Evolutionary conservation across 805 yeast species (phyloP), one percentile per base, ranked within the genome.

Genomic region (Candida michaelii): DNA sequence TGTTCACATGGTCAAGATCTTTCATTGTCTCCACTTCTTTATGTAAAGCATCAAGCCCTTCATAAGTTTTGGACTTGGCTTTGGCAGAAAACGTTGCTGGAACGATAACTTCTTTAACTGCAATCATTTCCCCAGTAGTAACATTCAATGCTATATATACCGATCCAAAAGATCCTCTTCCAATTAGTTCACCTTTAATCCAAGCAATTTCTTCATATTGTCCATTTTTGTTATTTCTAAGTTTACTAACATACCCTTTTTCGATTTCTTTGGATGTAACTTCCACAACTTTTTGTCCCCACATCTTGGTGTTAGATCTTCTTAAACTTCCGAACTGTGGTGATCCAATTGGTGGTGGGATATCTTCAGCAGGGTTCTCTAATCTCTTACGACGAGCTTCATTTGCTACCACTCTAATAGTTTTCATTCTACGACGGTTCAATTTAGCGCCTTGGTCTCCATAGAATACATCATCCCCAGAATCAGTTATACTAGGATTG

Each of bases 41-140:
- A 52, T 82, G 82, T 36, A 93, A 69, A 0, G 97, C 95, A 40
- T 84, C 93, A 34, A 89, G 76, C 1, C 84, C 86, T 43, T 80
- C 89, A 19, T 67, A 62, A 2, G 73, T 66, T 39, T 76, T 74
- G 17, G 72, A 68, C 11, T 37, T 36, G n/a, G 44, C 42, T 11
- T 35, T 36, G n/a, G 46, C 43, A 5, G 48, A 48, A 15, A 46
- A 48, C 12, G 53, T 53, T 9, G 54, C 47, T 0, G 87, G 82
- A 10, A 84, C 83, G 31, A 77, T 82, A 2, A 91, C 97, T 63
- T 93, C 99, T 58, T 93, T 93, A 2, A 93, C 99, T 0, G 99
- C 99, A 69, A 93, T 85, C 96, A 93, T 89, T 56, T 93, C 99
- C 42, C 98, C 98, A 0, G 96, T 89, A 1, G 98, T 93, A 13